Conservation (phyloP, 2,329 filamentous ascomycete species). For the Fusarium coicis region DNA sequence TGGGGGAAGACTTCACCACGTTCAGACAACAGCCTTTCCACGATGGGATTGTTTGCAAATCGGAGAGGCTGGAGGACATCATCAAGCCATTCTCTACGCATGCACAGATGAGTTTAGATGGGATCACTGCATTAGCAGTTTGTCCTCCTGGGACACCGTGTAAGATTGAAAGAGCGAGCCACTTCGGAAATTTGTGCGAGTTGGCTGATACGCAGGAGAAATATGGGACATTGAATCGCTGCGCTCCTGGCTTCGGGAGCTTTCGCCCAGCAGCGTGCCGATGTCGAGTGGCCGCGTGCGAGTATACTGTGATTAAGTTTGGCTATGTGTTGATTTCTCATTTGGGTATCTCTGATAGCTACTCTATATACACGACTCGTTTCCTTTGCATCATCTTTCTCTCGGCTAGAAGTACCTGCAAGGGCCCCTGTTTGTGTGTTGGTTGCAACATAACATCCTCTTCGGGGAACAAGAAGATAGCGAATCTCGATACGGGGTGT, state of each 20-base stretch:
- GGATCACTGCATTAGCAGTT: background rate
- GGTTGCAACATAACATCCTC: background rate
- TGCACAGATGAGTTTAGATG: slow-evolving; percentile 4
- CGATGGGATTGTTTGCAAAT: background rate
- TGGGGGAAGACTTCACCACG: background rate
- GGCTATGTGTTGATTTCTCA: too few species aligned
- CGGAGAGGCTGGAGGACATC: slow-evolving; percentile 3
- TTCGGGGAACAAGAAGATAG: too few species aligned
- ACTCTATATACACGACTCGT: background rate
- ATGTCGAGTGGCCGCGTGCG: background rate
- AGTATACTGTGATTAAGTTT: background rate
- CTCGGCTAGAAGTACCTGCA: background rate
- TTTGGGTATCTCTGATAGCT: background rate
- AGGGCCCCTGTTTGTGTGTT: background rate
- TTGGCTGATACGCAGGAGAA: slow-evolving; percentile 5
- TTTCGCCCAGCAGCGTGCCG: background rate
- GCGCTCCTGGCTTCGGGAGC: background rate
- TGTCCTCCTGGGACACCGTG: background rate
- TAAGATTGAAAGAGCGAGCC: background rate
- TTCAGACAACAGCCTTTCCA: background rate
- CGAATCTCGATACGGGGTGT: too few species aligned
- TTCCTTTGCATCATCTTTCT: background rate
- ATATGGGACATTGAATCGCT: slow-evolving; percentile 16
- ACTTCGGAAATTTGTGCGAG: slow-evolving; percentile 1
- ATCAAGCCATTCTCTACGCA: slow-evolving; percentile 1